Conservation (phyloP, 345 rosid species). For the Pugionium cornutum region DNA sequence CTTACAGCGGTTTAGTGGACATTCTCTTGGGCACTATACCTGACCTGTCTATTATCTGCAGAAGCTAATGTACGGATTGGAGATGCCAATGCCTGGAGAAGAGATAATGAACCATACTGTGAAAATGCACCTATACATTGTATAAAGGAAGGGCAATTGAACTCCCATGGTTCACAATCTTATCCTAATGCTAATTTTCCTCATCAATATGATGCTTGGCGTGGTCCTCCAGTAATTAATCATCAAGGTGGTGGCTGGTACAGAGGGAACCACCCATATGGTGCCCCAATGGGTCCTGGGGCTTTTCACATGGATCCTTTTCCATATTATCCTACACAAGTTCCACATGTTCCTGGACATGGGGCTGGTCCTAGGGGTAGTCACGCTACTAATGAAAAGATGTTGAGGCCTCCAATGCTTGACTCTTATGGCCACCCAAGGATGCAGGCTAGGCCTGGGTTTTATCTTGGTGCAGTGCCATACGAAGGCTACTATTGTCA, state of each 20-base stretch:
- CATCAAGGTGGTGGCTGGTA: constrained; percentile 91
- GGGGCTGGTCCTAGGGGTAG: constrained; percentile 77
- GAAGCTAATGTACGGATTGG: constrained; percentile 47
- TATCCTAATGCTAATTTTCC: constrained; percentile 62
- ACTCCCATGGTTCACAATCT: constrained; percentile 60
- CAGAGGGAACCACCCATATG: constrained; percentile 85
- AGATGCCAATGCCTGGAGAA: constrained; percentile 62
- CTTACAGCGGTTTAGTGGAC: constrained; percentile 13
- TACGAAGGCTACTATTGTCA: constrained; percentile 82
- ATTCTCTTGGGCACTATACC: constrained; percentile 8
- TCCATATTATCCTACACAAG: constrained; percentile 75
- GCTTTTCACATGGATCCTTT: constrained; percentile 85
- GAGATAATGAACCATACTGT: constrained; percentile 51
- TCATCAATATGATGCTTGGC: constrained; percentile 78
- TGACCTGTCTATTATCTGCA: constrained; percentile 35
- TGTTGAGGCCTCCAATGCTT: constrained; percentile 78
- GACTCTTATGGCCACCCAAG: constrained; percentile 73
- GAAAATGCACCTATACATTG: constrained; percentile 61
- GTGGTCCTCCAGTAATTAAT: constrained; percentile 75
- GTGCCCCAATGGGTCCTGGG: constrained; percentile 73
- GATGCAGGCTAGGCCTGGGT: constrained; percentile 89
- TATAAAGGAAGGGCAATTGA: constrained; percentile 71
- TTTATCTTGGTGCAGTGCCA: constrained; percentile 73
- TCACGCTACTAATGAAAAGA: constrained; percentile 64
- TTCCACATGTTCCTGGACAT: constrained; percentile 56